Conservation (phyloP, 2,329 filamentous ascomycete species). For the Blumeria hordei region DNA sequence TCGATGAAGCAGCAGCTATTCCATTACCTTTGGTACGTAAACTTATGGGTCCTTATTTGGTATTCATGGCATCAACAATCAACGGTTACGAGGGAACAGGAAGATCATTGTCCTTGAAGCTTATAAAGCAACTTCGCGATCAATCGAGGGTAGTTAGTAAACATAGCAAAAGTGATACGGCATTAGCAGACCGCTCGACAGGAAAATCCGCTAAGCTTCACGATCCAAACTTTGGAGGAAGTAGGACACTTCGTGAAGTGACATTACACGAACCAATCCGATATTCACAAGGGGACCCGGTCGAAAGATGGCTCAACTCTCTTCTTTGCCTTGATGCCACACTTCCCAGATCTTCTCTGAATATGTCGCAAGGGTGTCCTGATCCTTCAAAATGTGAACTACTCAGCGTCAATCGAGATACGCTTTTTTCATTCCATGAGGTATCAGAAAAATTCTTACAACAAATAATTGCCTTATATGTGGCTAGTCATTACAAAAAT, state of each 20-base stretch:
- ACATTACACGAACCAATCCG: constrained; percentile 84
- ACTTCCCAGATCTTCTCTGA: constrained; percentile 29
- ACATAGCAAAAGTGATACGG: constrained; percentile 27
- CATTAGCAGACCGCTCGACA: constrained; percentile 56
- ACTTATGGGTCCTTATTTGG: constrained; percentile 85
- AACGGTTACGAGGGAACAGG: constrained; percentile 97
- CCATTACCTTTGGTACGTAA: constrained; percentile 80
- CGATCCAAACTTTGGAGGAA: constrained; percentile 32
- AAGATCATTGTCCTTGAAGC: constrained; percentile 76
- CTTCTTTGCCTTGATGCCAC: constrained; percentile 86
- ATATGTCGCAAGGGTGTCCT: constrained; percentile 38
- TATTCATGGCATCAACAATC: constrained; percentile 98
- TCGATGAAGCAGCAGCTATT: constrained; percentile 93
- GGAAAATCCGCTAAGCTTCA: constrained; percentile 43
- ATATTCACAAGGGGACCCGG: constrained; percentile 71
- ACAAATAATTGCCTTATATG: constrained; percentile 94
- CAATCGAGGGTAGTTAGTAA: constrained; percentile 50
- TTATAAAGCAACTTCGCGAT: constrained; percentile 90
- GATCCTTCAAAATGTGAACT: constrained; percentile 83
- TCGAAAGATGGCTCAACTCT: constrained; percentile 92
- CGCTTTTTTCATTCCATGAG: constrained; percentile 90
- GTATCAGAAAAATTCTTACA: constrained; percentile 94
- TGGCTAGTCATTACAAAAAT: constrained; percentile 96
- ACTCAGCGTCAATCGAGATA: constrained; percentile 85
- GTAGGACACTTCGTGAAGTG: constrained; percentile 70